Percentiles rank a stretch among this genome's conserved stretches.
Conservation (phyloP, 179 eudicot genomes). For the Heliamphora pulchella region DNA sequence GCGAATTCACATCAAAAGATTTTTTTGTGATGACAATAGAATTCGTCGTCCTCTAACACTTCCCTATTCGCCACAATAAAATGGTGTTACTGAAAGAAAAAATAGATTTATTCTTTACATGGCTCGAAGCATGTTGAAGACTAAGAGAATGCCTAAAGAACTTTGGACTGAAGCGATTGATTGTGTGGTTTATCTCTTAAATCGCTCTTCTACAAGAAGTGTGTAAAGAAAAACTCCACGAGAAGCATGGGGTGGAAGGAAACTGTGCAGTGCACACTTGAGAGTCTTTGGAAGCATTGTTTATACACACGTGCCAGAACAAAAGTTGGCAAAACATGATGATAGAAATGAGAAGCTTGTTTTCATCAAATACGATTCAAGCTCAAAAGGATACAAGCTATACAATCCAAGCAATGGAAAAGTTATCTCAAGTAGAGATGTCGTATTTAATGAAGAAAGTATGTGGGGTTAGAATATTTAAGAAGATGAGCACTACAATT, state of each 20-base stretch:
- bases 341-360: neutral
- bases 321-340: too few relatives aligned
- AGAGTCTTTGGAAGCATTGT: too few relatives aligned
- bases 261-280: neutral
- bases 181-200: neutral
- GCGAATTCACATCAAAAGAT: neutral
- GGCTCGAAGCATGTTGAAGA: neutral
- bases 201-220: neutral
- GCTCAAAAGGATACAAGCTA: neutral
- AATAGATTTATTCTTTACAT: neutral
- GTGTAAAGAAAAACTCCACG: neutral
- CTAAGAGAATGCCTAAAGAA: constrained; percentile 4
- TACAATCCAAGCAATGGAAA: constrained; percentile 6
- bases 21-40: neutral
- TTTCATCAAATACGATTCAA: constrained; percentile 7
- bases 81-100: neutral
- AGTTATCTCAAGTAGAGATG: neutral
- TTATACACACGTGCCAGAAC: too few relatives aligned
- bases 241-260: neutral
- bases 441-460: neutral
- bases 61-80: neutral
- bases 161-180: constrained; percentile 4
- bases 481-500: neutral
- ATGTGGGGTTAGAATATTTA: neutral
- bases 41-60: neutral